Percentiles rank a stretch among this genome's conserved stretches.
These are phyloP conservation scores for Pseudozyma pruni DNA, from an alignment of 1,284 basidiomycete species.

Conservation along the genomic window DNA sequence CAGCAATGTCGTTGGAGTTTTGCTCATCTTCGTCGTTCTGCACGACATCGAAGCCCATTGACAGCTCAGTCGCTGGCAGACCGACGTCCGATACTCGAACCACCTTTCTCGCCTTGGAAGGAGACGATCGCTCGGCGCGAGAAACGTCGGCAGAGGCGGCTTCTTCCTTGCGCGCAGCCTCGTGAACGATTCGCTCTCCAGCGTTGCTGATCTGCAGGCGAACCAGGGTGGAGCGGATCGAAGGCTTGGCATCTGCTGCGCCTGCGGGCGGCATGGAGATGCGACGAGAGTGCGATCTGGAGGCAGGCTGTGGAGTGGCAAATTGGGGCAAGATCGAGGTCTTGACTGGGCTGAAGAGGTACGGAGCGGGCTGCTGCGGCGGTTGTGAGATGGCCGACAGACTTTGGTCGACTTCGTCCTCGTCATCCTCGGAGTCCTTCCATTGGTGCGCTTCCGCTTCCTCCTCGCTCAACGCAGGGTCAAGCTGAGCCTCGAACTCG, in stretches of 20 bases:
- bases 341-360: conserved; percentile 39
- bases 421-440: conserved; percentile 33
- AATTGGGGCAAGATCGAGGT: conserved; percentile 23
- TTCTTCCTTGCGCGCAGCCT: conserved; percentile 1
- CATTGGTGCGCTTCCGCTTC: conserved; percentile 9
- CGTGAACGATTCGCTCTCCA: conserved; percentile 33
- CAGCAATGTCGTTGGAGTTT: conserved; percentile 22
- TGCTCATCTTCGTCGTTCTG: conserved; percentile 14
- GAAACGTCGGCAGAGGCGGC: background rate
- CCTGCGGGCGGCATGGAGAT: conserved; percentile 37
- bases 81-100: conserved; percentile 41
- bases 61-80: conserved; percentile 34
- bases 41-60: conserved; percentile 39
- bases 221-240: conserved; percentile 26
- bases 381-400: conserved; percentile 26
- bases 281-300: conserved; percentile 20
- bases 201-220: conserved; percentile 38
- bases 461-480: conserved; percentile 22
- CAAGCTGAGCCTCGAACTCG: conserved; percentile 24
- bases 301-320: conserved; percentile 34
- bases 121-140: conserved; percentile 12
- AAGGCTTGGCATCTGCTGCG: conserved; percentile 17
- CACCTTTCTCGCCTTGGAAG: conserved; percentile 25
- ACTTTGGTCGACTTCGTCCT: conserved; percentile 49
- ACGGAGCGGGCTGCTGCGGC: conserved; percentile 6